Evolutionary conservation across 169 alveolate genomes (phyloP).

Genomic region (Plasmodium falciparum): DNA sequence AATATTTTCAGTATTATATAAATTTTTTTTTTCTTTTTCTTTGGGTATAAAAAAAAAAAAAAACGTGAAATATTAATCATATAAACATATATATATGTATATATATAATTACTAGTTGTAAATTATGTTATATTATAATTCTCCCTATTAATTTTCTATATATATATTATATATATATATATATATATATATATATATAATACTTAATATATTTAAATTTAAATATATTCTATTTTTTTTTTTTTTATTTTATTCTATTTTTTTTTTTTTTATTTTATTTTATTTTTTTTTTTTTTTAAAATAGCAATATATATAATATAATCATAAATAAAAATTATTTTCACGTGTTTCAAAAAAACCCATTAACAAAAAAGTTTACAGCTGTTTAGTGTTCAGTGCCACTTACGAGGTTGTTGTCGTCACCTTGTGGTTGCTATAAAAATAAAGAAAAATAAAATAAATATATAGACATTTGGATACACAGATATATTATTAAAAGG

Average conservation of each 20-base stretch:
- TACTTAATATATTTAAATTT: neutral
- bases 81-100: neutral
- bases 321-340: neutral
- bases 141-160: neutral
- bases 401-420: neutral
- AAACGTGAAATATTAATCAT: neutral
- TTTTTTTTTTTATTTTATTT: too few relatives aligned
- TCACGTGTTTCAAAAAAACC: neutral
- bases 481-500: too few relatives aligned
- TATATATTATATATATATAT: neutral
- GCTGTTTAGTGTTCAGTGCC: neutral
- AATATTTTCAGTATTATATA: neutral
- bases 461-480: too few relatives aligned
- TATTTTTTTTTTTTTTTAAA: too few relatives aligned
- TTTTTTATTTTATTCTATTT: too few relatives aligned
- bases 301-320: neutral
- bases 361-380: constrained; percentile 9
- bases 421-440: too few relatives aligned
- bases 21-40: too few relatives aligned
- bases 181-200: neutral
- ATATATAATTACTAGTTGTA: neutral
- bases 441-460: too few relatives aligned
- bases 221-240: too few relatives aligned
- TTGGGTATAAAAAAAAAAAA: neutral
- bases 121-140: too few relatives aligned